phyloP scores from a whole-genome alignment of 2,329 filamentous ascomycete species.

The Aspergillus tanneri region DNA sequence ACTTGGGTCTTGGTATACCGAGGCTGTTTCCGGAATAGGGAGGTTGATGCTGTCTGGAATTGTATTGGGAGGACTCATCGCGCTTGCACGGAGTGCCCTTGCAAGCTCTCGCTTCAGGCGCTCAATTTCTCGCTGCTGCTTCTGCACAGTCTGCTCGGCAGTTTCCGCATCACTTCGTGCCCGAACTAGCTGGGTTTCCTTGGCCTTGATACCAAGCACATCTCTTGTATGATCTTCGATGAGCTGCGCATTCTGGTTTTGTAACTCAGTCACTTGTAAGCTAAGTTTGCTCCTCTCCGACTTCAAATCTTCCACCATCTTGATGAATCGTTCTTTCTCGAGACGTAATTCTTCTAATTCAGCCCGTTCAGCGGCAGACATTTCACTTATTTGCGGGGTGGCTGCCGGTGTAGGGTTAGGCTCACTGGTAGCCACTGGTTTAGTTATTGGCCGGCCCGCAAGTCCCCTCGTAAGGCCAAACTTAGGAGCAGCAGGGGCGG shows the following conservation, averaged over 20 bases:
- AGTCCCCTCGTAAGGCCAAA: constrained; percentile 72
- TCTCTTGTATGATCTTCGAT: constrained; percentile 97
- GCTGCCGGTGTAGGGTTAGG: constrained; percentile 51
- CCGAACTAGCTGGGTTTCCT: constrained; percentile 93
- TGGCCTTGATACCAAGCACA: constrained; percentile 93
- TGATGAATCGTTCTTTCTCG: constrained; percentile 74
- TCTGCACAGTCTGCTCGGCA: constrained; percentile 80
- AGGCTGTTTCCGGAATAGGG: constrained; percentile 51
- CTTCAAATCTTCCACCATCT: constrained; percentile 75
- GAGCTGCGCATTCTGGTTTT: constrained; percentile 92
- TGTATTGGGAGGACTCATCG: constrained; percentile 38
- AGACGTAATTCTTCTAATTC: constrained; percentile 85
- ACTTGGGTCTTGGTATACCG: constrained; percentile 41
- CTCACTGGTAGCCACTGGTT: constrained; percentile 55
- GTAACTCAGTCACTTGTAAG: constrained; percentile 88
- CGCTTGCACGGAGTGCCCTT: constrained; percentile 46
- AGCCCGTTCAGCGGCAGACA: constrained; percentile 79
- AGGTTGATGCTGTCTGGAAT: constrained; percentile 54
- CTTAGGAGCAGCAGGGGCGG: constrained; percentile 49
- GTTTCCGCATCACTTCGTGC: constrained; percentile 87
- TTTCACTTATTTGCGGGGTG: constrained; percentile 61
- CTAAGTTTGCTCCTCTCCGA: constrained; percentile 77
- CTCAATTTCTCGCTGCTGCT: constrained; percentile 83
- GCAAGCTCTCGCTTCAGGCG: constrained; percentile 82
- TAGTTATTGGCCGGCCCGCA: constrained; percentile 79